Evolutionary conservation across 441 rosid species (phyloP).

Genomic region (Breynia disticha): DNA sequence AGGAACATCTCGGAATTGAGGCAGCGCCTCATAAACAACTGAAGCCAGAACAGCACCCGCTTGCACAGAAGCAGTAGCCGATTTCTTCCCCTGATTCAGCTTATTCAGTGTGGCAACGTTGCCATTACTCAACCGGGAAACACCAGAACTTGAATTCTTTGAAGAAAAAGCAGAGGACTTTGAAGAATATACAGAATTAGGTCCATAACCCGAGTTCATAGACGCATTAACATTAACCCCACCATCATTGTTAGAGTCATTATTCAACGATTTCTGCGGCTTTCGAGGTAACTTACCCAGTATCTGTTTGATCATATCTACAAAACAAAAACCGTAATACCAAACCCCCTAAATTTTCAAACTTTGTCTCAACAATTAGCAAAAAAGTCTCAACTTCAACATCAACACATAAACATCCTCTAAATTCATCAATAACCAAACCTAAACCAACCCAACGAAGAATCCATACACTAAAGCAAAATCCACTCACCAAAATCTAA

Average conservation of each 20-base stretch:
- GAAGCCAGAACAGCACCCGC: slow-evolving; percentile 25
- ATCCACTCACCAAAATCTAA: too few relatives aligned
- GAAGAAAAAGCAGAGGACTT: slow-evolving; percentile 32
- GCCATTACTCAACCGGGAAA: slow-evolving; percentile 36
- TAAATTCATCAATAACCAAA: too few relatives aligned
- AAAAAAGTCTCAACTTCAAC: neutral
- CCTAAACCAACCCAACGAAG: too few relatives aligned
- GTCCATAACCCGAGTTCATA: slow-evolving; percentile 30
- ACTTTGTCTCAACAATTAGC: neutral
- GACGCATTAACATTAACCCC: slow-evolving; percentile 30
- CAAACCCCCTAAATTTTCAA: neutral
- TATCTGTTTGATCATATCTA: slow-evolving; percentile 81
- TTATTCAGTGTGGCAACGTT: slow-evolving; percentile 26
- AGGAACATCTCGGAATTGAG: slow-evolving; percentile 58
- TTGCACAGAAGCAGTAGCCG: slow-evolving; percentile 23
- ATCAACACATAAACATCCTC: too few relatives aligned
- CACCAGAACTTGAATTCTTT: slow-evolving; percentile 28
- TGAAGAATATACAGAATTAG: slow-evolving; percentile 31
- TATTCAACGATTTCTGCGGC: slow-evolving; percentile 59
- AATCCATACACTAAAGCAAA: too few relatives aligned
- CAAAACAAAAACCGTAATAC: slow-evolving; percentile 2
- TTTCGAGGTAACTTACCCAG: slow-evolving; percentile 74
- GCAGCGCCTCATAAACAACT: slow-evolving; percentile 46
- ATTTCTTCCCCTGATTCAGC: slow-evolving; percentile 39
- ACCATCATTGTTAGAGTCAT: slow-evolving; percentile 39